Evolutionary conservation across 176 grass and related monocot genomes (phyloP).

Genomic region (Oryza officinalis): DNA sequence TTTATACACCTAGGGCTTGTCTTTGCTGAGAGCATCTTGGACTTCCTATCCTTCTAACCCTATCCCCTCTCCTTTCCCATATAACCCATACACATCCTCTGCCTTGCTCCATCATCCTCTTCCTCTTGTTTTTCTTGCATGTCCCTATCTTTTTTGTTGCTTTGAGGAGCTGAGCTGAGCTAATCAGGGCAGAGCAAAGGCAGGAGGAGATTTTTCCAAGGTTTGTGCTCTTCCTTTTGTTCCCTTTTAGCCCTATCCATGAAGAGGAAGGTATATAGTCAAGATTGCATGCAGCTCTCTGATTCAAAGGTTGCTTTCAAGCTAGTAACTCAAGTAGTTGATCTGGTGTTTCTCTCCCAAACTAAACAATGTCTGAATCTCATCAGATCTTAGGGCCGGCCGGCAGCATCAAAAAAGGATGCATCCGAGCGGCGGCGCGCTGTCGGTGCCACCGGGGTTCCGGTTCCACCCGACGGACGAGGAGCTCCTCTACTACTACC

Average conservation of each 20-base stretch:
- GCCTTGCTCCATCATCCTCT: constrained; percentile 15
- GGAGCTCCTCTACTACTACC: constrained; percentile 97
- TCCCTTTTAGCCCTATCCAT: constrained; percentile 6
- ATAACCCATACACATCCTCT: constrained; percentile 40
- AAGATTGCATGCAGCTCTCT: not conserved
- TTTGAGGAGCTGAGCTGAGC: constrained; percentile 35
- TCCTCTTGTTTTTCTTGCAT: constrained; percentile 69
- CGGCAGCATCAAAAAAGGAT: constrained; percentile 50
- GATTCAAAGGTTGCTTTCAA: not conserved
- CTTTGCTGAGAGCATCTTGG: constrained; percentile 49
- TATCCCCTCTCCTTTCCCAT: constrained; percentile 36
- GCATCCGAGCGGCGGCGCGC: constrained; percentile 53
- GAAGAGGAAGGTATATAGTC: constrained; percentile 38
- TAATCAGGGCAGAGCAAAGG: constrained; percentile 20
- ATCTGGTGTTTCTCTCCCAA: not conserved
- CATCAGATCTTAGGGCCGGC: constrained; percentile 34
- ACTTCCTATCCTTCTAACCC: constrained; percentile 35
- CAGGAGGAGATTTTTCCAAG: constrained; percentile 52
- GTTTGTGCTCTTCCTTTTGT: constrained; percentile 57
- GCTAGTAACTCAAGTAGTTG: not conserved
- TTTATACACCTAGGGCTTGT: constrained; percentile 47
- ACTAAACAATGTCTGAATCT: not conserved
- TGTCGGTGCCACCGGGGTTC: constrained; percentile 88
- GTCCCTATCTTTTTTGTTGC: constrained; percentile 39
- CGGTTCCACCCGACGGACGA: constrained; percentile 95